A percentile compares a stretch with the other conserved stretches of the same genome.
These are phyloP conservation scores for Botryotinia convoluta DNA, from an alignment of 2,329 filamentous ascomycete species.

Conservation along the genomic window DNA sequence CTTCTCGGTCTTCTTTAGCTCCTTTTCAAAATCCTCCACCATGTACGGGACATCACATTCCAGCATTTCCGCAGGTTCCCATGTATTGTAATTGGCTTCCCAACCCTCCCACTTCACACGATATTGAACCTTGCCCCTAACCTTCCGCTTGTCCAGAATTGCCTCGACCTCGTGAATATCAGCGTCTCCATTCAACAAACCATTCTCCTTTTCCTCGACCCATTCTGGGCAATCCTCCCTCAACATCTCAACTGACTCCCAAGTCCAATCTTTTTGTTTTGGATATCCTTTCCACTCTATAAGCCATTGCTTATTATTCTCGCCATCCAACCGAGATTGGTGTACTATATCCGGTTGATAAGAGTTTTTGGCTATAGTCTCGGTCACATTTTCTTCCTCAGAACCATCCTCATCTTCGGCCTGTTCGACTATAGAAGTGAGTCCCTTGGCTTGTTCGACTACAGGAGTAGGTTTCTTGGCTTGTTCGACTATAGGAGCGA, in stretches of 20 bases:
- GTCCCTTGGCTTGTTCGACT: background rate
- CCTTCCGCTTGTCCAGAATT: background rate
- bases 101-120: background rate
- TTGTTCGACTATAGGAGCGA: background rate
- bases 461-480: background rate
- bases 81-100: background rate
- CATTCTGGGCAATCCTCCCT: background rate
- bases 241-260: background rate
- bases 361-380: background rate
- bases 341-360: background rate
- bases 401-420: background rate
- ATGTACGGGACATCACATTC: constrained; percentile 1
- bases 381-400: background rate
- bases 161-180: background rate
- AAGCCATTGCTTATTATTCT: background rate
- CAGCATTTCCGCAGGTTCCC: background rate
- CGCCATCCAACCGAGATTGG: background rate
- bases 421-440: background rate
- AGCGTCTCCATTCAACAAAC: background rate
- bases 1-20: background rate
- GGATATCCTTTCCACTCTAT: background rate
- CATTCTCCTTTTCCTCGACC: background rate
- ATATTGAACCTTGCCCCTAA: background rate
- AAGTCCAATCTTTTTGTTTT: background rate
- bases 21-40: background rate